A percentile compares a stretch with the other conserved stretches of the same genome.
These are phyloP conservation scores for Saccharomyces hybrid DNA, from an alignment of 1,139 yeast species.

Conservation along the genomic window DNA sequence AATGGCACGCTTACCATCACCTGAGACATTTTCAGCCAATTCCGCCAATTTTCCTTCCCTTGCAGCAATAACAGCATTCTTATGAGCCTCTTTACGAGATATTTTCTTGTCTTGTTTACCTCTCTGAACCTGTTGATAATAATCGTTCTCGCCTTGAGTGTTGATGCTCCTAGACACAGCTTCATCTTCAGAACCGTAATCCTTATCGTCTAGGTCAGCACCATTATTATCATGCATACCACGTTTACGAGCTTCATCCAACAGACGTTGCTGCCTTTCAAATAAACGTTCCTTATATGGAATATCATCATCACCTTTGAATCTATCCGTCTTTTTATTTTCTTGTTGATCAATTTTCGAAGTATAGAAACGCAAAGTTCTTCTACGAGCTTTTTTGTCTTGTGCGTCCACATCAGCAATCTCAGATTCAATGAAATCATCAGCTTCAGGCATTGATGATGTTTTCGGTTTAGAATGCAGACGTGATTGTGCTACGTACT, in stretches of 20 bases:
- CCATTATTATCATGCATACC: conserved; percentile 58
- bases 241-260: conserved; percentile 83
- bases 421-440: conserved; percentile 57
- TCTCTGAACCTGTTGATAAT: conserved; percentile 40
- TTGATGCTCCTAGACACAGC: conserved; percentile 37
- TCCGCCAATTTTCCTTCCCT: conserved; percentile 78
- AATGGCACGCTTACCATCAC: conserved; percentile 87
- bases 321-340: conserved; percentile 48
- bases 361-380: conserved; percentile 87
- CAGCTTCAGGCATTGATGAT: conserved; percentile 11
- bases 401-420: conserved; percentile 76
- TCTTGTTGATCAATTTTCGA: conserved; percentile 88
- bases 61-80: conserved; percentile 68
- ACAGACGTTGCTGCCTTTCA: conserved; percentile 79
- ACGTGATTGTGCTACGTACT: conserved; percentile 47
- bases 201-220: conserved; percentile 44
- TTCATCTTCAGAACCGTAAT: conserved; percentile 43
- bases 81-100: conserved; percentile 58
- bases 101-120: conserved; percentile 43
- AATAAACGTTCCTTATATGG: conserved; percentile 88
- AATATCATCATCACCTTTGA: conserved; percentile 79
- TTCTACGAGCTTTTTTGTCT: conserved; percentile 76
- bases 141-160: conserved; percentile 35
- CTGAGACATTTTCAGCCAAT: conserved; percentile 56
- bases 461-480: conserved; percentile 24